Percentiles rank a stretch among this genome's conserved stretches.
Conservation (phyloP, 2,329 filamentous ascomycete genomes). For the Mollisiaceae sp. region DNA sequence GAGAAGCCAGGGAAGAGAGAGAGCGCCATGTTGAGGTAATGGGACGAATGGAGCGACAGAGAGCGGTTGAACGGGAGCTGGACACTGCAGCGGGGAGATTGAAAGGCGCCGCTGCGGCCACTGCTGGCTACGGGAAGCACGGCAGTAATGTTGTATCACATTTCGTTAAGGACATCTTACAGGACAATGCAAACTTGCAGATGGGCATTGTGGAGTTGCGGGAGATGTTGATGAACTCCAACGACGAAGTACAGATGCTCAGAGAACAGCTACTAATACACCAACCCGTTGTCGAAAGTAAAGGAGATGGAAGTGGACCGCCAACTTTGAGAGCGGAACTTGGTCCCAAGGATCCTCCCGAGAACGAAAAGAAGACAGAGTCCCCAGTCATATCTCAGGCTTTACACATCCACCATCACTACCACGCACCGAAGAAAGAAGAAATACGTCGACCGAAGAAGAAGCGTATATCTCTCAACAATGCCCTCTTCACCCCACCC, state of each 20-base stretch:
- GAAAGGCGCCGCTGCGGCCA: slow-evolving; percentile 74
- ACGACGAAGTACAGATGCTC: slow-evolving; percentile 89
- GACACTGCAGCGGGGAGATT: slow-evolving; percentile 79
- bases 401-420: slow-evolving; percentile 93
- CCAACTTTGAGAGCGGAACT: slow-evolving; percentile 76
- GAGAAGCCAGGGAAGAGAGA: slow-evolving; percentile 78
- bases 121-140: slow-evolving; percentile 62
- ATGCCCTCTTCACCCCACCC: slow-evolving; percentile 65
- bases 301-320: slow-evolving; percentile 43
- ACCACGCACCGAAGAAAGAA: slow-evolving; percentile 71
- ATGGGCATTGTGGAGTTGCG: slow-evolving; percentile 88
- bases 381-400: slow-evolving; percentile 64
- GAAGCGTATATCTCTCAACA: slow-evolving; percentile 68
- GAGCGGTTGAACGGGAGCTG: slow-evolving; percentile 81
- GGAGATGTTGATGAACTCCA: slow-evolving; percentile 88
- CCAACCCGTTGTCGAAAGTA: slow-evolving; percentile 65
- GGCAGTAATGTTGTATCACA: slow-evolving; percentile 82
- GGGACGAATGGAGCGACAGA: slow-evolving; percentile 80
- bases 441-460: slow-evolving; percentile 71
- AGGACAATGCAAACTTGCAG: slow-evolving; percentile 94
- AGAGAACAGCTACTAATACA: slow-evolving; percentile 82
- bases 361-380: slow-evolving; percentile 23
- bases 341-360: slow-evolving; percentile 50
- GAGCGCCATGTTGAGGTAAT: slow-evolving; percentile 83
- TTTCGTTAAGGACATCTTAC: slow-evolving; percentile 92